phyloP scores from a whole-genome alignment of 1,284 basidiomycete genomes.

The Cystobasidium pallidum region DNA sequence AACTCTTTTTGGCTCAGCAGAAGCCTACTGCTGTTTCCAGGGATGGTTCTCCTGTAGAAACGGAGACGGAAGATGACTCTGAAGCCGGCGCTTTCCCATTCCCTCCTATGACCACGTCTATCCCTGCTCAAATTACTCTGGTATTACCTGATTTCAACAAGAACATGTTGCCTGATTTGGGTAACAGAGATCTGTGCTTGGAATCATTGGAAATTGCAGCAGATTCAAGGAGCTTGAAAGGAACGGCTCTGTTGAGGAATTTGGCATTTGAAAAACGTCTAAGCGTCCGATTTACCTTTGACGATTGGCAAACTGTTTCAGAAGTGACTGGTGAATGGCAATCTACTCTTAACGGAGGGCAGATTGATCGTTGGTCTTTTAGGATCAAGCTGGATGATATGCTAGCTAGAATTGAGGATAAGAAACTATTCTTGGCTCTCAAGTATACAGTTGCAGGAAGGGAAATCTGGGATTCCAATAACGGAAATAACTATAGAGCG shows the following conservation, averaged over 20 bases:
- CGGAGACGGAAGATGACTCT: constrained; percentile 66
- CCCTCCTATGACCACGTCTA: constrained; percentile 48
- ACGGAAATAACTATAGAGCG: constrained; percentile 75
- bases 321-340: constrained; percentile 82
- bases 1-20: constrained; percentile 89
- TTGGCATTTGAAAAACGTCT: constrained; percentile 85
- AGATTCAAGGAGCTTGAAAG: constrained; percentile 67
- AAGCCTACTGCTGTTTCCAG: constrained; percentile 90
- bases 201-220: constrained; percentile 66
- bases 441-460: constrained; percentile 72
- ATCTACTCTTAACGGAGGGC: constrained; percentile 66
- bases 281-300: constrained; percentile 87
- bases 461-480: constrained; percentile 90
- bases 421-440: constrained; percentile 79
- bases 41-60: constrained; percentile 82
- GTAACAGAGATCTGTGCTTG: constrained; percentile 61
- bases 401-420: constrained; percentile 72
- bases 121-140: constrained; percentile 54
- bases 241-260: constrained; percentile 79
- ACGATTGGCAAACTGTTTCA: constrained; percentile 92
- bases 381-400: constrained; percentile 62
- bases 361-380: constrained; percentile 67
- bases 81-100: constrained; percentile 51
- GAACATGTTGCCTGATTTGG: constrained; percentile 54
- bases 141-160: constrained; percentile 62